These are phyloP conservation scores for Globisporangium apiculatum DNA, from an alignment of 352 stramenopile genomes.

Conservation along the genomic window DNA sequence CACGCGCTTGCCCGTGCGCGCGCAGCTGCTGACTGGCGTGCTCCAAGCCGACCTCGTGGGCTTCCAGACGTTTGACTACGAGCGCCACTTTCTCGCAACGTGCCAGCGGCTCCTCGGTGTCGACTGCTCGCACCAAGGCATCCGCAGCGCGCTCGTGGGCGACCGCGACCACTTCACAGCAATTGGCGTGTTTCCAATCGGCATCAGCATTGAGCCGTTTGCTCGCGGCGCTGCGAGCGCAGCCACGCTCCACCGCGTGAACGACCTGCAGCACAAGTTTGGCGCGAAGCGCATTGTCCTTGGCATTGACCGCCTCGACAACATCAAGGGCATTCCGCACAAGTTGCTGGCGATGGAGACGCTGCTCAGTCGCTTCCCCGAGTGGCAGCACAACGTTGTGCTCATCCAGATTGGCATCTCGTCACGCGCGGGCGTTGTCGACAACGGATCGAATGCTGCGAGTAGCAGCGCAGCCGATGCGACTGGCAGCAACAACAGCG, in stretches of 20 bases:
- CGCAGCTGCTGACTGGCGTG: slow-evolving; percentile 69
- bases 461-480: background rate
- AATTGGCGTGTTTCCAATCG: slow-evolving; percentile 84
- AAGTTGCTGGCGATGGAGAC: slow-evolving; percentile 85
- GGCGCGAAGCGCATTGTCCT: slow-evolving; percentile 79
- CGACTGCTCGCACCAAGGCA: slow-evolving; percentile 66
- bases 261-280: slow-evolving; percentile 72
- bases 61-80: slow-evolving; percentile 90
- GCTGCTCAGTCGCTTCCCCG: slow-evolving; percentile 76
- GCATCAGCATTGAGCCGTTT: slow-evolving; percentile 82
- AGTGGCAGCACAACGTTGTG: slow-evolving; percentile 93
- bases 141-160: slow-evolving; percentile 46
- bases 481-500: slow-evolving; percentile 8
- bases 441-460: slow-evolving; percentile 5
- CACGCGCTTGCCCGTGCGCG: slow-evolving; percentile 68
- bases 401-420: slow-evolving; percentile 96
- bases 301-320: slow-evolving; percentile 79
- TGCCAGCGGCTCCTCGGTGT: slow-evolving; percentile 70
- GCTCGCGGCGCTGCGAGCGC: slow-evolving; percentile 47
- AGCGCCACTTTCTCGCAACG: slow-evolving; percentile 81
- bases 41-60: slow-evolving; percentile 78
- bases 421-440: slow-evolving; percentile 44
- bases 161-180: slow-evolving; percentile 84
- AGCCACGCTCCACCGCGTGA: slow-evolving; percentile 52
- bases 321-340: slow-evolving; percentile 87